Percentiles rank a stretch among this genome's conserved stretches.
Conservation (phyloP, 305 asterid species). For the Rubia tinctorum region DNA sequence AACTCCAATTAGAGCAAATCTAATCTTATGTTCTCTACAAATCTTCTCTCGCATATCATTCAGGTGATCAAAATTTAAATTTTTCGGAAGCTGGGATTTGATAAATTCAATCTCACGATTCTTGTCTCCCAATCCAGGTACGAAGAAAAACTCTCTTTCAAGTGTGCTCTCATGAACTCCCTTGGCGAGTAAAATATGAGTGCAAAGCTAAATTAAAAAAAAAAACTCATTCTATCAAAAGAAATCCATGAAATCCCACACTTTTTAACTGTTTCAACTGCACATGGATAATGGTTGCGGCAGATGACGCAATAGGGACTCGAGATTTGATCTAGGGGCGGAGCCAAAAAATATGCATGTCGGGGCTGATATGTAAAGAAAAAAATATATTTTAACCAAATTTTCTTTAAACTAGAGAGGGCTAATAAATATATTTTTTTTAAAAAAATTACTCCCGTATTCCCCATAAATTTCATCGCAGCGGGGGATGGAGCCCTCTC, state of each 20-base stretch:
- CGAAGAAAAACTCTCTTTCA: conserved; percentile 31
- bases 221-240: conserved; percentile 60
- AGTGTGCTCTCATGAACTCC: conserved; percentile 9
- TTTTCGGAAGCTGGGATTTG: conserved; percentile 37
- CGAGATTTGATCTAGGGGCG: too few species aligned
- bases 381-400: too few species aligned
- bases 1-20: too few species aligned
- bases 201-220: conserved; percentile 33
- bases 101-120: conserved; percentile 30
- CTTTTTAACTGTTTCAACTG: conserved; percentile 19
- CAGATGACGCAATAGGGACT: conserved; percentile 43
- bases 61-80: conserved; percentile 24
- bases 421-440: too few species aligned
- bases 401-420: too few species aligned
- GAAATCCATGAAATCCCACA: conserved; percentile 41
- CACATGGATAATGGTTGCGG: conserved; percentile 45
- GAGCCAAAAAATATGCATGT: too few species aligned
- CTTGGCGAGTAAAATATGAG: conserved; percentile 23
- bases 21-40: too few species aligned
- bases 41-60: conserved; percentile 26
- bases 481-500: too few species aligned
- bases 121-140: conserved; percentile 37
- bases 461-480: too few species aligned
- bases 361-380: too few species aligned
- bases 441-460: too few species aligned